phyloP scores from a whole-genome alignment of 108 stramenopile species.

The Skeletonema menzelii region DNA sequence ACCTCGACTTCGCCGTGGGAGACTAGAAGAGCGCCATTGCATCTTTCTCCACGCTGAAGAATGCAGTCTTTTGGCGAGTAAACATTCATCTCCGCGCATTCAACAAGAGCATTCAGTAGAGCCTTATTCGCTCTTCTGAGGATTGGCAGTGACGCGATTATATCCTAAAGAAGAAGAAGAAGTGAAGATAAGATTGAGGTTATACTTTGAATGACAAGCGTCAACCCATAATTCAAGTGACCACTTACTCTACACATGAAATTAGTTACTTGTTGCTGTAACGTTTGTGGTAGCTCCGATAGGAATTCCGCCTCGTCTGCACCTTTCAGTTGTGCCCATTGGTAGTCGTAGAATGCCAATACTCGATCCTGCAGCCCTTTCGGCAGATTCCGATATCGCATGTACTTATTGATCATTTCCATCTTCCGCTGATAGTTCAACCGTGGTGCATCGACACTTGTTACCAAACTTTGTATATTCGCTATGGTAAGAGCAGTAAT shows the following conservation, averaged over 20 bases:
- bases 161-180: too few relatives aligned
- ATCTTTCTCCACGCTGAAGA: constrained; percentile 26
- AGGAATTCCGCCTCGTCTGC: constrained; percentile 41
- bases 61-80: constrained; percentile 54
- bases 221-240: neutral
- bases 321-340: constrained; percentile 43
- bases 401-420: constrained; percentile 46
- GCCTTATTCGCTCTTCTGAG: constrained; percentile 46
- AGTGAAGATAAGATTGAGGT: neutral
- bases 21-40: constrained; percentile 33
- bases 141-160: constrained; percentile 40
- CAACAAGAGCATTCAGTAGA: constrained; percentile 44
- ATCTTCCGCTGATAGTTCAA: constrained; percentile 38
- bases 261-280: constrained; percentile 49
- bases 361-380: constrained; percentile 23
- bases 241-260: constrained; percentile 32
- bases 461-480: constrained; percentile 44
- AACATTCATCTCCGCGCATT: constrained; percentile 43
- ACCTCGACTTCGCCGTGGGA: constrained; percentile 41
- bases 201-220: neutral
- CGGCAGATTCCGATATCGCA: constrained; percentile 38
- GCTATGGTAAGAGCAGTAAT: constrained; percentile 46
- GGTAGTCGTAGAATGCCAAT: constrained; percentile 35
- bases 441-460: constrained; percentile 35
- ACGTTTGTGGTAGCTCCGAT: constrained; percentile 33